These are phyloP conservation scores for Xylariales sp. DNA, from an alignment of 2,329 filamentous ascomycete genomes.

Conservation along the genomic window DNA sequence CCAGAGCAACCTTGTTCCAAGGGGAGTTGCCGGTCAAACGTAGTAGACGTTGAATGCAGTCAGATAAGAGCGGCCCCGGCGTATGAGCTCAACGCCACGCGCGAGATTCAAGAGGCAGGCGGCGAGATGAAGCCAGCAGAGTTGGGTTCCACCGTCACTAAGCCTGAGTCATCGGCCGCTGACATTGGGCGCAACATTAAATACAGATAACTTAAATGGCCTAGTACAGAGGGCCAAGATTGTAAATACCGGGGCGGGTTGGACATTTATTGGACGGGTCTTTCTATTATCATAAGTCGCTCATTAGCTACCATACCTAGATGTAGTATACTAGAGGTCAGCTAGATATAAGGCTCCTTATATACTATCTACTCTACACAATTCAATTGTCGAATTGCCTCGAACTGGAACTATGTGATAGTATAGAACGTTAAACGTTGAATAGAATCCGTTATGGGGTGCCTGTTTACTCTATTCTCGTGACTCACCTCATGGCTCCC, in stretches of 20 bases:
- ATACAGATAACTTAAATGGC: not conserved
- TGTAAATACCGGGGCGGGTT: not conserved
- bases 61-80: not conserved
- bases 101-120: slow-evolving; percentile 19
- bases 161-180: too few species aligned
- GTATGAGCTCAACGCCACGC: slow-evolving; percentile 16
- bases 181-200: not conserved
- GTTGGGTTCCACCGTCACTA: not conserved
- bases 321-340: not conserved
- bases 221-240: not conserved
- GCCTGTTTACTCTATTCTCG: not conserved
- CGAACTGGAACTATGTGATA: not conserved
- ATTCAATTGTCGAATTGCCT: too few species aligned
- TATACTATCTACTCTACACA: not conserved
- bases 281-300: not conserved
- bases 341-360: not conserved
- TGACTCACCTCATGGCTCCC: not conserved
- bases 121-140: slow-evolving; percentile 18
- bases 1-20: not conserved
- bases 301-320: not conserved
- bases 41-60: not conserved
- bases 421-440: not conserved
- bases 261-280: not conserved
- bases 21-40: not conserved
- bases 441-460: not conserved